Percentiles rank a stretch among this genome's conserved stretches.
Evolutionary conservation across 805 yeast genomes (phyloP).

Genomic region (Teunomyces funiuensis): DNA sequence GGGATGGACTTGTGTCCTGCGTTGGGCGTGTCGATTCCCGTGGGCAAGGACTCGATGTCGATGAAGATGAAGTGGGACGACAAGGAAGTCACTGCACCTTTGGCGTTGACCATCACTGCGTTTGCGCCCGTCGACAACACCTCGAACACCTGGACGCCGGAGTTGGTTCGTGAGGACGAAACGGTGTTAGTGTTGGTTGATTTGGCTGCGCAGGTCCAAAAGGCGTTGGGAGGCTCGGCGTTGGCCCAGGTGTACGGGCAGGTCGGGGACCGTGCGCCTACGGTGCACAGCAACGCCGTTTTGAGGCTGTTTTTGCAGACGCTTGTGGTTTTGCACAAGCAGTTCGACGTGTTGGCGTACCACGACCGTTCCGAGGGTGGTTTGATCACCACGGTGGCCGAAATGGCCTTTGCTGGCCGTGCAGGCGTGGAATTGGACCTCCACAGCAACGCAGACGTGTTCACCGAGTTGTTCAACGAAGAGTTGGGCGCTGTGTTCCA

Average conservation of each 20-base stretch:
- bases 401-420: constrained; percentile 97
- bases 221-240: constrained; percentile 89
- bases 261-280: constrained; percentile 81
- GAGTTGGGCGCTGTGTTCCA: constrained; percentile 98
- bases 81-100: constrained; percentile 93
- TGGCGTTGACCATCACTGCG: constrained; percentile 87
- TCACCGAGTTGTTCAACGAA: constrained; percentile 76
- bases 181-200: constrained; percentile 78
- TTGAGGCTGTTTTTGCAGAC: constrained; percentile 73
- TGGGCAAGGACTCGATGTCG: constrained; percentile 98
- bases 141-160: constrained; percentile 94
- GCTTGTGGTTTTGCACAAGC: constrained; percentile 67
- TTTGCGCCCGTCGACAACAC: constrained; percentile 86
- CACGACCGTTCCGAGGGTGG: constrained; percentile 99
- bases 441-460: constrained; percentile 40
- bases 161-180: constrained; percentile 54
- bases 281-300: constrained; percentile 65
- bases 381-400: constrained; percentile 75
- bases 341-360: constrained; percentile 72
- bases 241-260: constrained; percentile 90
- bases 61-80: constrained; percentile 98
- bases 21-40: constrained; percentile 89
- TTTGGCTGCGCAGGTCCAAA: constrained; percentile 53
- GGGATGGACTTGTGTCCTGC: constrained; percentile 94
- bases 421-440: constrained; percentile 68